Evolutionary conservation across 1,284 basidiomycete species (phyloP), one percentile per base, ranked within the genome.

Genomic region (Ceratobasidium sp.): DNA sequence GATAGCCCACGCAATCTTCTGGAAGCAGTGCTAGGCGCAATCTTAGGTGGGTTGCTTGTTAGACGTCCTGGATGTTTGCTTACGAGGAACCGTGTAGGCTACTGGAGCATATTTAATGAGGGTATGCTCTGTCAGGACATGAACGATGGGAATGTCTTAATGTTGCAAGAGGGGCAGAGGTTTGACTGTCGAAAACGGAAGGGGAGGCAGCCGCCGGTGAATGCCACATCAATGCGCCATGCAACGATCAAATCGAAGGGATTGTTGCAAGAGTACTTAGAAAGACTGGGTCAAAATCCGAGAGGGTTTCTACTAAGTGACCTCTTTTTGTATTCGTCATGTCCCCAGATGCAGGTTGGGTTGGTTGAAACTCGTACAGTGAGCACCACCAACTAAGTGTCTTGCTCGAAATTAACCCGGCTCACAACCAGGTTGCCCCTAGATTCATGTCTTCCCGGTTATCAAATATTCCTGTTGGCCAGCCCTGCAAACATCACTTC

Each of bases 101-200:
- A 65, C 34, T 65, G 63, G 63, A 43, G 48, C 9, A 24, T 65
- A 3, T 27, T 65, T 29, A 65, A 65, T 31, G 14, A 49, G 4
- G 63, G 63, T n/a, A 27, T 49, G 19, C 13, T 51, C 9, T 48
- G 37, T 24, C 43, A 48, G 8, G 63, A 65, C 46, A 65, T 65
- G 16, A 65, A 48, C 63, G 43, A 51, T 11, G 63, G 63, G 14
- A 65, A 65, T 19, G 46, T 65, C 4, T 14, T 65, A 19, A 49
- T 65, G 27, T 48, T 65, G 39, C 62, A 22, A 4, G 39, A 27
- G n/a, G 62, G 27, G n/a, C 37, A 6, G 2, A 51, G 48, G 48
- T 22, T n/a, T 16, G 6, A 16, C 6, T 22, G 48, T n/a, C 48
- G 16, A 51, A 4, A 6, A n/a, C 5, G 19, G 48, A 22, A 51